These are phyloP conservation scores for Balamuthia mandrillaris DNA, from an alignment of 208 protist genomes.

Conservation along the genomic window DNA sequence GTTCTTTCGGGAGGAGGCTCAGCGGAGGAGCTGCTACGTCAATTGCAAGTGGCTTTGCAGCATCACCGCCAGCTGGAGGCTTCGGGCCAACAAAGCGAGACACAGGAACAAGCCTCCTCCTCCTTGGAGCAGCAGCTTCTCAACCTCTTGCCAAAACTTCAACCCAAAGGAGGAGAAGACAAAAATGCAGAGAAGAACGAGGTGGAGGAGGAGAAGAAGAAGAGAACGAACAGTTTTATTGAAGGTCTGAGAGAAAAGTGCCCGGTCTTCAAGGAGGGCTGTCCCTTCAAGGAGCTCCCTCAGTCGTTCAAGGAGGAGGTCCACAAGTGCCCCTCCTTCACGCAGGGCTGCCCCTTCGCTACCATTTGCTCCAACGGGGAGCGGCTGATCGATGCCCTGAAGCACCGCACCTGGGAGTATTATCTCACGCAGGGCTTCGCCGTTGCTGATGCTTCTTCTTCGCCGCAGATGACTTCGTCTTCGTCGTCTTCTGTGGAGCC, in stretches of 20 bases:
- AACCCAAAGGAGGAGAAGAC: too few relatives aligned
- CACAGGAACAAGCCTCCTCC: too few relatives aligned
- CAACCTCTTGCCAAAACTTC: too few relatives aligned
- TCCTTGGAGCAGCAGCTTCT: too few relatives aligned
- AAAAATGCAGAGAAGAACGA: too few relatives aligned
- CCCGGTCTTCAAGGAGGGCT: not conserved
- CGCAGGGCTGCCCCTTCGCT: not conserved
- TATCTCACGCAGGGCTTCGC: too few relatives aligned
- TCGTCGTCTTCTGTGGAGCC: too few relatives aligned
- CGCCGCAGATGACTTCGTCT: too few relatives aligned
- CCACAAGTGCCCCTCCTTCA: not conserved
- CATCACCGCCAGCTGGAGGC: too few relatives aligned
- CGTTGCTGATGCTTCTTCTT: too few relatives aligned
- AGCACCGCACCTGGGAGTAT: not conserved
- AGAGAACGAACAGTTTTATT: not conserved
- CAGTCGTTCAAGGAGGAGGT: not conserved
- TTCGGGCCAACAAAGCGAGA: too few relatives aligned
- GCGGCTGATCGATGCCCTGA: not conserved
- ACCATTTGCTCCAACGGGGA: not conserved
- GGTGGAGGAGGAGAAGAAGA: too few relatives aligned
- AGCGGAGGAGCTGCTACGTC: not conserved
- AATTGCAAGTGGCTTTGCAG: not conserved
- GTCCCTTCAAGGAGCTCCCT: not conserved
- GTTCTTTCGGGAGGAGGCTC: not conserved
- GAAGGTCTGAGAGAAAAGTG: not conserved